These are phyloP conservation scores for Globisporangium recalcitrans DNA, from an alignment of 352 stramenopile genomes.

Conservation along the genomic window DNA sequence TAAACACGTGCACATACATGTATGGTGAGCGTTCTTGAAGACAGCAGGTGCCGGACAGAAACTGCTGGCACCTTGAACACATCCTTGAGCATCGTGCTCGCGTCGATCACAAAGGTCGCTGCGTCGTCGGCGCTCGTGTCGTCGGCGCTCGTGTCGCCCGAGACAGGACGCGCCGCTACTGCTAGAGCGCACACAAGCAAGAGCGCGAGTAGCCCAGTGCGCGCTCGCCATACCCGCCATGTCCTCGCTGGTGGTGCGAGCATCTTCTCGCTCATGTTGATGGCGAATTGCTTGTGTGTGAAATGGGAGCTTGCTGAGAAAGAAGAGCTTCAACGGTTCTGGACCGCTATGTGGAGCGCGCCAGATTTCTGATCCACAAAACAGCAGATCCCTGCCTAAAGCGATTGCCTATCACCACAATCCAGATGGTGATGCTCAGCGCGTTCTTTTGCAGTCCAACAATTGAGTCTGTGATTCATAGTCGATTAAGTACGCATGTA, in stretches of 20 bases:
- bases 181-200: conserved; percentile 1
- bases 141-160: conserved; percentile 3
- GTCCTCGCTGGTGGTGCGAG: neutral
- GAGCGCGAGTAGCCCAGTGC: neutral
- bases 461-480: neutral
- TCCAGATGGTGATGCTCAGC: neutral
- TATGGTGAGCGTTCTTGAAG: neutral
- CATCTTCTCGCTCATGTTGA: conserved; percentile 1
- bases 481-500: neutral
- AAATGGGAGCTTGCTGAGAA: neutral
- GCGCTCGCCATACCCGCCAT: neutral
- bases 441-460: neutral
- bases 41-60: neutral
- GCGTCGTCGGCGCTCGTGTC: no score
- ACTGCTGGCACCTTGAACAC: conserved; percentile 29
- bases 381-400: neutral
- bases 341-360: neutral
- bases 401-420: neutral
- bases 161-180: neutral
- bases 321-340: neutral
- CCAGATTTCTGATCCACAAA: conserved; percentile 1
- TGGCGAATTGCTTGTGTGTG: neutral
- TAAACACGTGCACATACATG: no score
- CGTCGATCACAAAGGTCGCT: conserved; percentile 46
- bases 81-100: conserved; percentile 39